Percentiles rank a stretch among this genome's conserved stretches.
Conservation (phyloP, 805 yeast genomes). For the Saccharomycopsis fermentans region DNA sequence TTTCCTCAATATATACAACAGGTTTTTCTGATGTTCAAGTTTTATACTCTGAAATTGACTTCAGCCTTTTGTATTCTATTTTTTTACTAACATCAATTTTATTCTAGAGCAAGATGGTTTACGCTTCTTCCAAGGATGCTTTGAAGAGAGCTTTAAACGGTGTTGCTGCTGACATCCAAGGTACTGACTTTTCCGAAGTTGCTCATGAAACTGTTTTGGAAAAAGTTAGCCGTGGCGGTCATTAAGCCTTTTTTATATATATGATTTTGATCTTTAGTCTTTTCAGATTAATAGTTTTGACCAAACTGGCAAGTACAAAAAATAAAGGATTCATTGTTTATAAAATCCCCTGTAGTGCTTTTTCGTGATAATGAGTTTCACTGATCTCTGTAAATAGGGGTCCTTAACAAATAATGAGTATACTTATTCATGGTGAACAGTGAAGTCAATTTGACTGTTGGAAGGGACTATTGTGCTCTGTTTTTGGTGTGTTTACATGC, state of each 20-base stretch:
- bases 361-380: too few relatives aligned
- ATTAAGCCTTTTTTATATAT: neutral
- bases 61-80: neutral
- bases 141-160: conserved; percentile 96
- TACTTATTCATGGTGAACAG: too few relatives aligned
- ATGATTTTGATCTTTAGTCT: neutral
- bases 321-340: neutral
- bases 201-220: conserved; percentile 89
- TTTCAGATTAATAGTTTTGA: neutral
- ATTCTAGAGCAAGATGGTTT: conserved; percentile 75
- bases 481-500: neutral
- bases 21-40: too few relatives aligned
- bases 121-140: conserved; percentile 97
- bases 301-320: neutral
- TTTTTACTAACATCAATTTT: conserved; percentile 6
- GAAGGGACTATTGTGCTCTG: too few relatives aligned
- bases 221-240: conserved; percentile 68
- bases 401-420: too few relatives aligned
- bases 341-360: neutral
- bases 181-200: conserved; percentile 96
- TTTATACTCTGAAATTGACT: too few relatives aligned
- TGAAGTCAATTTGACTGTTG: too few relatives aligned
- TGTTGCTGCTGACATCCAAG: conserved; percentile 89
- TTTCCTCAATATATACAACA: too few relatives aligned
- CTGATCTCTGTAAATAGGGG: too few relatives aligned